A percentile compares a stretch with the other conserved stretches of the same genome.
Conservation (phyloP, 352 stramenopile genomes). For the Globisporangium rhizosaccharum region DNA sequence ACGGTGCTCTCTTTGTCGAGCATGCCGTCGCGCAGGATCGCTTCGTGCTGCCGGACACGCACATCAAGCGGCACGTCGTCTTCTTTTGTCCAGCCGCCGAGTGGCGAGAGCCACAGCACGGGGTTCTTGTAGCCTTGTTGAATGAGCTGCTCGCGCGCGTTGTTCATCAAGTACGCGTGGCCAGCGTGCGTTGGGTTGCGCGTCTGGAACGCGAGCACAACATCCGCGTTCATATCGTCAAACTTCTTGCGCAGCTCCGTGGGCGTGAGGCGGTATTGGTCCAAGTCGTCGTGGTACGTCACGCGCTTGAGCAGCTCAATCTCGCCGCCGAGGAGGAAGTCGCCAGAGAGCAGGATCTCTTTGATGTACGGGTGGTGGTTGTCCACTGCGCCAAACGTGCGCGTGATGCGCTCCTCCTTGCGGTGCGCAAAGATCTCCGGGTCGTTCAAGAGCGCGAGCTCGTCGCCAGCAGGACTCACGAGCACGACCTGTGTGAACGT, state of each 20-base stretch:
- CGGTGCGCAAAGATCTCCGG: constrained; percentile 96
- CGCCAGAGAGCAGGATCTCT: constrained; percentile 92
- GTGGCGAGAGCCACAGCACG: constrained; percentile 95
- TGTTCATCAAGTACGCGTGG: constrained; percentile 98
- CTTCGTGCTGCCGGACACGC: constrained; percentile 95
- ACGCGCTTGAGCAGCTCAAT: constrained; percentile 94
- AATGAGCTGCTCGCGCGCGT: constrained; percentile 92
- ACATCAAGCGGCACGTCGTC: constrained; percentile 98
- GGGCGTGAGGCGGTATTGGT: constrained; percentile 94
- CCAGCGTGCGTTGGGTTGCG: constrained; percentile 96
- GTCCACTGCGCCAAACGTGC: constrained; percentile 96
- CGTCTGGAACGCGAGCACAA: constrained; percentile 98
- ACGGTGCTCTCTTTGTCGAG: constrained; percentile 96
- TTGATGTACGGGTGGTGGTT: constrained; percentile 95
- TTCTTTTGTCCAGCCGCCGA: constrained; percentile 97
- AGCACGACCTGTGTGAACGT: constrained; percentile 85
- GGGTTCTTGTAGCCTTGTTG: constrained; percentile 93
- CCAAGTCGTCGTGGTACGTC: constrained; percentile 96
- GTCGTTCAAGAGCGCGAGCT: constrained; percentile 91
- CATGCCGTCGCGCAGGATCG: constrained; percentile 89
- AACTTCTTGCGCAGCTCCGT: constrained; percentile 93
- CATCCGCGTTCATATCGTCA: constrained; percentile 92
- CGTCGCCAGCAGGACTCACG: constrained; percentile 91
- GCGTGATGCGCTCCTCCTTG: constrained; percentile 98
- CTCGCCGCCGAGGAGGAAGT: constrained; percentile 95